Evolutionary conservation across 1,139 yeast genomes (phyloP).

Genomic region (Hyphopichia pseudoburtonii): DNA sequence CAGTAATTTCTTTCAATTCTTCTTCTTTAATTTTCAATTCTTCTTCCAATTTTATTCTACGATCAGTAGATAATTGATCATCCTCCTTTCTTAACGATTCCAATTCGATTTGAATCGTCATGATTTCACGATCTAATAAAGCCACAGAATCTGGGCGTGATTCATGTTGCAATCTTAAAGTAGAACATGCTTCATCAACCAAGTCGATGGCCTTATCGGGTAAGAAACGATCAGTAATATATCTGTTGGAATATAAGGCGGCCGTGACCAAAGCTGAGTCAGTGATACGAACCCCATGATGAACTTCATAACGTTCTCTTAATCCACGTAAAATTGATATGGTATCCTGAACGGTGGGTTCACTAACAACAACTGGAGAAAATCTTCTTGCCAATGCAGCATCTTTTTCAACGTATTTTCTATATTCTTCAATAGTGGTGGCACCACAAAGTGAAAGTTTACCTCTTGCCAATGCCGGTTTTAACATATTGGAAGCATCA

Average conservation of each 20-base stretch:
- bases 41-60: slow-evolving; percentile 63
- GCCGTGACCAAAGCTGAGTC: slow-evolving; percentile 95
- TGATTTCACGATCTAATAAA: slow-evolving; percentile 80
- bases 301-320: slow-evolving; percentile 93
- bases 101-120: slow-evolving; percentile 93
- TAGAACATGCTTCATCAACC: slow-evolving; percentile 97
- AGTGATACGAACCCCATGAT: slow-evolving; percentile 95
- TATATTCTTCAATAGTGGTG: slow-evolving; percentile 84
- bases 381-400: slow-evolving; percentile 91
- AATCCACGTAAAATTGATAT: slow-evolving; percentile 90
- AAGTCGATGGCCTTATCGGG: slow-evolving; percentile 97
- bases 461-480: slow-evolving; percentile 94
- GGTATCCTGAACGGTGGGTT: slow-evolving; percentile 91
- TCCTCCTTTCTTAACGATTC: slow-evolving; percentile 92
- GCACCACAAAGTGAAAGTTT: slow-evolving; percentile 95
- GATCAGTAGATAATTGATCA: slow-evolving; percentile 77
- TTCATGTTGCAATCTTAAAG: slow-evolving; percentile 90
- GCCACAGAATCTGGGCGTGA: slow-evolving; percentile 95
- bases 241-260: slow-evolving; percentile 85
- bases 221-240: slow-evolving; percentile 84
- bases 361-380: slow-evolving; percentile 83
- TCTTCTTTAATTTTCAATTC: slow-evolving; percentile 62
- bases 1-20: slow-evolving; percentile 69
- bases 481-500: slow-evolving; percentile 90
- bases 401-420: slow-evolving; percentile 86